phyloP scores from a whole-genome alignment of 306 rosid genomes.

The Clitoria ternatea region DNA sequence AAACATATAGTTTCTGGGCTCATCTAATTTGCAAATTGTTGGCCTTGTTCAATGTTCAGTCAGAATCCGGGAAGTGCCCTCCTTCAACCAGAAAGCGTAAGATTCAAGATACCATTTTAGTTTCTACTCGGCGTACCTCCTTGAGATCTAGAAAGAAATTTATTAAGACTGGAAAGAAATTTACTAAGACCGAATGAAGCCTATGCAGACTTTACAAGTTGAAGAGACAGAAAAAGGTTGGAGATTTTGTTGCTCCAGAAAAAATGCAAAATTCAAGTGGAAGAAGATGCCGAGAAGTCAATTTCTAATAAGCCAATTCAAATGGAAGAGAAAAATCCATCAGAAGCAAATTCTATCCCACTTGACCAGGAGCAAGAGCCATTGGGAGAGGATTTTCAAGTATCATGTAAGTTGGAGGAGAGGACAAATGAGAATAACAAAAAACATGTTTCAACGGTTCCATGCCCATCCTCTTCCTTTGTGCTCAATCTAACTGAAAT shows the following conservation, averaged over 20 bases:
- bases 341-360: background rate
- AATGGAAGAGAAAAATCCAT: background rate
- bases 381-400: background rate
- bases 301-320: background rate
- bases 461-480: background rate
- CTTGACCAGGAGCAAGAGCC: background rate
- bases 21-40: slow-evolving; percentile 12
- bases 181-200: background rate
- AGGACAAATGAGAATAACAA: background rate
- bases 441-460: background rate
- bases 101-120: background rate
- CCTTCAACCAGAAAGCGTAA: background rate
- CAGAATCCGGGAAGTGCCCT: slow-evolving; percentile 12
- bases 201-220: background rate
- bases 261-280: background rate
- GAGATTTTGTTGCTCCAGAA: background rate
- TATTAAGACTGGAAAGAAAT: background rate
- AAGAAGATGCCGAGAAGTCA: background rate
- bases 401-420: background rate
- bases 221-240: background rate
- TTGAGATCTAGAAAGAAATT: slow-evolving; percentile 18
- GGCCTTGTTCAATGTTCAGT: slow-evolving; percentile 9
- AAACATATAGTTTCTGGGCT: too few relatives aligned
- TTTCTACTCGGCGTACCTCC: background rate
- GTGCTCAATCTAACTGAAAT: background rate